phyloP scores from a whole-genome alignment of 1,284 basidiomycete species.

The Cryptococcus depauperatus region DNA sequence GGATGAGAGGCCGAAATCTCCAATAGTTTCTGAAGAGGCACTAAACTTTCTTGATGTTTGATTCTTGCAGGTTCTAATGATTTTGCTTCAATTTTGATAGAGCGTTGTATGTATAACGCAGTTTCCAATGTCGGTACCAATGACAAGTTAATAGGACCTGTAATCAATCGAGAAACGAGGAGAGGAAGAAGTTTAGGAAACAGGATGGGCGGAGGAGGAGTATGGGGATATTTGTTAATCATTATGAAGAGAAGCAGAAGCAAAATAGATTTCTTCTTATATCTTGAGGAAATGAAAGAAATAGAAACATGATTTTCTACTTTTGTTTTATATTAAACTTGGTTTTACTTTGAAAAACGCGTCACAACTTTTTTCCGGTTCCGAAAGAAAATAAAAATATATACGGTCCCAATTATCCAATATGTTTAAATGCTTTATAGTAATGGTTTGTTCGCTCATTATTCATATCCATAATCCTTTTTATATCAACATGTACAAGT shows the following conservation, averaged over 20 bases:
- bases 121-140: slow-evolving; percentile 6
- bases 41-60: not conserved
- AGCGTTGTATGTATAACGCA: slow-evolving; percentile 11
- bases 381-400: no score
- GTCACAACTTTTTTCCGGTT: no score
- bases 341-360: no score
- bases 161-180: slow-evolving; percentile 12
- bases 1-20: slow-evolving; percentile 8
- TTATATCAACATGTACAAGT: no score
- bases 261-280: not conserved
- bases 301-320: no score
- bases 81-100: slow-evolving; percentile 1
- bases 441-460: no score
- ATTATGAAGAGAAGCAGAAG: no score
- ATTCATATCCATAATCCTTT: no score
- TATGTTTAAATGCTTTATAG: no score
- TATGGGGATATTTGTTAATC: no score
- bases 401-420: no score
- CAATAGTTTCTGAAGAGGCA: slow-evolving; percentile 10
- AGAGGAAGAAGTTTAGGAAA: slow-evolving; percentile 13
- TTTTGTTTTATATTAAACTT: no score
- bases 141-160: not conserved
- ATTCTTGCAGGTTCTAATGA: slow-evolving; percentile 3
- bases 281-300: not conserved
- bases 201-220: slow-evolving; percentile 12